Evolutionary conservation across 176 grass and related monocot genomes (phyloP).

Genomic region (Avena sativa): DNA sequence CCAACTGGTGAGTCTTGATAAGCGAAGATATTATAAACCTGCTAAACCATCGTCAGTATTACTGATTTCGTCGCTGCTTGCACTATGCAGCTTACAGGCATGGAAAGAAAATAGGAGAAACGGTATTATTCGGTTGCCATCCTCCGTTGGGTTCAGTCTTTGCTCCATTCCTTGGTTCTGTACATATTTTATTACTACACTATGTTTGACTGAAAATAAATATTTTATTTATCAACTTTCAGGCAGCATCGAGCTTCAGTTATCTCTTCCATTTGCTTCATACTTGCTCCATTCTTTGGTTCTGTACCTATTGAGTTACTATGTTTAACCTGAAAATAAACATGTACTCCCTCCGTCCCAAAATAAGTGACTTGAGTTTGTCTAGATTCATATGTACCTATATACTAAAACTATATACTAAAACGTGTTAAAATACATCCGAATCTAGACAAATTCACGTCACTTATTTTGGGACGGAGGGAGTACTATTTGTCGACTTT

Average conservation of each 20-base stretch:
- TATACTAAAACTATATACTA: no score
- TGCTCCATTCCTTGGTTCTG: no score
- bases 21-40: not conserved
- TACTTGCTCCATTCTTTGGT: not conserved
- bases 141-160: not conserved
- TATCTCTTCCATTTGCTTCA: not conserved
- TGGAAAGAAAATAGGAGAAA: constrained; percentile 86
- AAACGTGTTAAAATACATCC: no score
- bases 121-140: constrained; percentile 31
- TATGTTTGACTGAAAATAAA: no score
- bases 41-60: not conserved
- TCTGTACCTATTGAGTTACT: not conserved
- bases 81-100: constrained; percentile 65
- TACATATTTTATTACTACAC: no score
- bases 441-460: no score
- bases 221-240: no score
- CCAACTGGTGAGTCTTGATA: constrained; percentile 61
- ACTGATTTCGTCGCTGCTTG: constrained; percentile 19
- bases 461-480: no score
- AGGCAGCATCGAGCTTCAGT: no score
- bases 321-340: not conserved
- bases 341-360: no score
- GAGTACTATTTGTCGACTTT: constrained; percentile 4
- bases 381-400: no score
- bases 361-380: no score